A percentile compares a stretch with the other conserved stretches of the same genome.
Evolutionary conservation across 805 yeast species (phyloP).

Genomic region (Metschnikowia rubicola): DNA sequence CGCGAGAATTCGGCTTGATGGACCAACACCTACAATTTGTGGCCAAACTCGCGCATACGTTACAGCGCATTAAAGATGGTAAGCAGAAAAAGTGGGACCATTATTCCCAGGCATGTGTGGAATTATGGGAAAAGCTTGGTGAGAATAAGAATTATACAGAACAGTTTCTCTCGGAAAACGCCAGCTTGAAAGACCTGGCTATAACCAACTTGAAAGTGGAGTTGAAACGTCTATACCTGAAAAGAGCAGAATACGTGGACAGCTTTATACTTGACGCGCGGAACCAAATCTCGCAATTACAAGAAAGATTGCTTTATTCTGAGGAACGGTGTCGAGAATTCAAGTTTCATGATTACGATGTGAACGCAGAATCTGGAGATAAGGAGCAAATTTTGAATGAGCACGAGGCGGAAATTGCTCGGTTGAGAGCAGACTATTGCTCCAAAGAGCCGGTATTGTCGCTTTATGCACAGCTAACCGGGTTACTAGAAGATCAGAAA

Average conservation of each 20-base stretch:
- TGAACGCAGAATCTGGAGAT: slow-evolving; percentile 37
- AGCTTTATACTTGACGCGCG: slow-evolving; percentile 65
- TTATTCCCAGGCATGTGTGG: slow-evolving; percentile 39
- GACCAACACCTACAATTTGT: slow-evolving; percentile 33
- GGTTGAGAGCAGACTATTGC: slow-evolving; percentile 48
- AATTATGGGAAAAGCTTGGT: slow-evolving; percentile 56
- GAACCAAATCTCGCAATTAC: slow-evolving; percentile 52
- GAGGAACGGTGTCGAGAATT: slow-evolving; percentile 49
- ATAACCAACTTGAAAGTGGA: slow-evolving; percentile 54
- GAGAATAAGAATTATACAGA: slow-evolving; percentile 42
- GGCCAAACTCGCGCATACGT: slow-evolving; percentile 26
- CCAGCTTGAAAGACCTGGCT: slow-evolving; percentile 44
- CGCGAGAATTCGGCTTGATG: slow-evolving; percentile 38
- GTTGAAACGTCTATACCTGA: slow-evolving; percentile 51
- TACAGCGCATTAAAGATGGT: slow-evolving; percentile 30
- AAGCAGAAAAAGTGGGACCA: slow-evolving; percentile 36
- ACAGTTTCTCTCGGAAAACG: slow-evolving; percentile 44
- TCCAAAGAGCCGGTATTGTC: slow-evolving; percentile 53
- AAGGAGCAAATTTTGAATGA: slow-evolving; percentile 59
- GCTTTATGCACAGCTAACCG: slow-evolving; percentile 52
- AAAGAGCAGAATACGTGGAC: slow-evolving; percentile 63
- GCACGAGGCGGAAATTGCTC: slow-evolving; percentile 61
- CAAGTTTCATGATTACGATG: slow-evolving; percentile 33
- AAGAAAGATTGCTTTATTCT: slow-evolving; percentile 61
- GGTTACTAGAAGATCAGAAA: slow-evolving; percentile 55